phyloP scores from a whole-genome alignment of 768 basidiomycete genomes.

The Solioccasus polychromus region DNA sequence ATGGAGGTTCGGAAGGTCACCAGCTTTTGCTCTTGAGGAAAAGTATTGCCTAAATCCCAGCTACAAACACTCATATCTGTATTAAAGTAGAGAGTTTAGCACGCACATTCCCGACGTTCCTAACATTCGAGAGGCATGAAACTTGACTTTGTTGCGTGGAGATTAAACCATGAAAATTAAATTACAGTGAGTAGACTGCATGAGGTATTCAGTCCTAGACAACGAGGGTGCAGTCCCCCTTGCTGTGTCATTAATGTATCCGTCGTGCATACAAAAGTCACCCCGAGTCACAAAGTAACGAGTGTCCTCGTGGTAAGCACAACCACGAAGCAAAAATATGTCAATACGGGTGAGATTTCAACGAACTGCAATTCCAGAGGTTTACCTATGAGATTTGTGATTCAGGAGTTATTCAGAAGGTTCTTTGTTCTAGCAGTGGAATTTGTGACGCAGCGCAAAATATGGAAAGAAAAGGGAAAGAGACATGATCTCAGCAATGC shows the following conservation, averaged over 20 bases:
- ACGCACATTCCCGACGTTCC: not conserved
- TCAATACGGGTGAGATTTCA: slow-evolving; percentile 28
- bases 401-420: slow-evolving; percentile 22
- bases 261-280: slow-evolving; percentile 25
- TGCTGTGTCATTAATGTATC: slow-evolving; percentile 20
- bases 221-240: slow-evolving; percentile 16
- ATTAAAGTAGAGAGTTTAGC: no score
- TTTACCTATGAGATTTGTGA: slow-evolving; percentile 3
- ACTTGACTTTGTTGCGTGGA: slow-evolving; percentile 11
- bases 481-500: slow-evolving; percentile 7
- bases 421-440: slow-evolving; percentile 23
- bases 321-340: slow-evolving; percentile 25
- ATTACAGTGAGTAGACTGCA: slow-evolving; percentile 9
- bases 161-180: slow-evolving; percentile 17
- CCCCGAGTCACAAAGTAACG: slow-evolving; percentile 11
- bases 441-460: slow-evolving; percentile 19
- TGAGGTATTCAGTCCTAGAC: slow-evolving; percentile 7
- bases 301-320: slow-evolving; percentile 24
- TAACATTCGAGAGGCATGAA: not conserved
- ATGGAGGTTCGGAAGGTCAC: slow-evolving; percentile 5
- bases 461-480: slow-evolving; percentile 16
- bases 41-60: no score
- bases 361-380: slow-evolving; percentile 8
- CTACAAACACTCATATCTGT: no score
- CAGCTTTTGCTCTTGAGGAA: slow-evolving; percentile 7